phyloP scores from a whole-genome alignment of 2,329 filamentous ascomycete species.

The Elsinoe arachidis region DNA sequence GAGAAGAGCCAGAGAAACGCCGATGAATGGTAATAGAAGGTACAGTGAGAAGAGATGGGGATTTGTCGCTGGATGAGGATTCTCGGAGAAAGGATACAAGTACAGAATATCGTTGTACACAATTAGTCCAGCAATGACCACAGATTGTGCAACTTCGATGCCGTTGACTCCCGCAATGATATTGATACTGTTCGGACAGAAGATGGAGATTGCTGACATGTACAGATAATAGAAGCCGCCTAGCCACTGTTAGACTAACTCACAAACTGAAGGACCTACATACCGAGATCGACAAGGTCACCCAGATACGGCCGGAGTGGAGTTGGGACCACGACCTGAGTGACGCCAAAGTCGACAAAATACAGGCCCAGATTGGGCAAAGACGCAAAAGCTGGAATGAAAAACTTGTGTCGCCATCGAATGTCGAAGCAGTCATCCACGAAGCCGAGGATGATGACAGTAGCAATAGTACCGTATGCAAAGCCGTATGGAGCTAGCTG shows the following conservation, averaged over 20 bases:
- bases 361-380: conserved; percentile 94
- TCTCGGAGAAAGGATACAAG: conserved; percentile 53
- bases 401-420: conserved; percentile 96
- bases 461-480: conserved; percentile 85
- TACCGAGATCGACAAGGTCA: conserved; percentile 68
- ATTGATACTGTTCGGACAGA: conserved; percentile 98
- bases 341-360: conserved; percentile 97
- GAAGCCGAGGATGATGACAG: conserved; percentile 81
- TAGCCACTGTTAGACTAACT: conserved; percentile 15
- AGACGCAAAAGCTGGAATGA: conserved; percentile 88
- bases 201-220: conserved; percentile 94
- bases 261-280: conserved; percentile 6
- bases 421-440: conserved; percentile 97
- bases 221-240: conserved; percentile 74
- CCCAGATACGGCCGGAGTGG: conserved; percentile 78
- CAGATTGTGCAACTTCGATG: conserved; percentile 88
- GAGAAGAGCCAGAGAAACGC: conserved; percentile 78
- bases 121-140: conserved; percentile 79
- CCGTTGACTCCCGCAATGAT: conserved; percentile 99
- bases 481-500: conserved; percentile 92
- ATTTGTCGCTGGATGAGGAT: conserved; percentile 88
- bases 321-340: conserved; percentile 83
- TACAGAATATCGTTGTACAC: conserved; percentile 83
- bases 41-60: conserved; percentile 95
- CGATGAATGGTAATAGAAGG: conserved; percentile 86